Evolutionary conservation across 306 rosid species (phyloP), one percentile per base, ranked within the genome.

Genomic region (Prunus dulcis): DNA sequence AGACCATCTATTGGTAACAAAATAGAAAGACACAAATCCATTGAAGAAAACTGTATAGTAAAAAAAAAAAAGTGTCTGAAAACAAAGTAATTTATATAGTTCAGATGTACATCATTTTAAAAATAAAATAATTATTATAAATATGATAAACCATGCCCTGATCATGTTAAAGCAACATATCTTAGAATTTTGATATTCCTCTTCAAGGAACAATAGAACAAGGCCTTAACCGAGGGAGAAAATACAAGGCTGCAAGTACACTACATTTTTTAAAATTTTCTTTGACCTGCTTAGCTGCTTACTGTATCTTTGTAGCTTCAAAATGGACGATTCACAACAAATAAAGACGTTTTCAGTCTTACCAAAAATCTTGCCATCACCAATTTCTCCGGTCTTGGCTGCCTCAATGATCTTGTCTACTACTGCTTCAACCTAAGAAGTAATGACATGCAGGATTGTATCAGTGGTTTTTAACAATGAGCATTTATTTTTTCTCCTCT

Each of bases 331-430:
- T 56, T 7, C 25, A 66, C 62, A 38, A 27, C 30, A 3, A 38
- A 69, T 22, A 64, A 75, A 58, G 84, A 71, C 43, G 51, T 73
- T 66, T 69, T 78, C 12, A 60, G 85, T 47, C 93, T 87, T 81
- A 94, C 97, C 62, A 82, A 94, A 94, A 76, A 90, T 94, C 85
- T 94, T 94, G 49, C 98, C 98, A 73, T 94, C 98, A 8, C 98
- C 98, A 74, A 94, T 94, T 83, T 95, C 97, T 62, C 97, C 97
- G 1, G 97, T 95, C 82, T 89, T 86, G 25, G 93, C 92, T 84
- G 81, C 93, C 81, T 87, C 89, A 69, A 90, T 87, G 73, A 95
- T 87, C 89, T 79, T 85, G 83, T 82, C 81, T 70, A 92, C 76
- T 52, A 95, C 97, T 17, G 77, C 86, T 84, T 95, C 97, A 72